Percentiles rank a stretch among this genome's conserved stretches.
Conservation (phyloP, 192 early-diverging fungal species). For the Coemansia sp. region DNA sequence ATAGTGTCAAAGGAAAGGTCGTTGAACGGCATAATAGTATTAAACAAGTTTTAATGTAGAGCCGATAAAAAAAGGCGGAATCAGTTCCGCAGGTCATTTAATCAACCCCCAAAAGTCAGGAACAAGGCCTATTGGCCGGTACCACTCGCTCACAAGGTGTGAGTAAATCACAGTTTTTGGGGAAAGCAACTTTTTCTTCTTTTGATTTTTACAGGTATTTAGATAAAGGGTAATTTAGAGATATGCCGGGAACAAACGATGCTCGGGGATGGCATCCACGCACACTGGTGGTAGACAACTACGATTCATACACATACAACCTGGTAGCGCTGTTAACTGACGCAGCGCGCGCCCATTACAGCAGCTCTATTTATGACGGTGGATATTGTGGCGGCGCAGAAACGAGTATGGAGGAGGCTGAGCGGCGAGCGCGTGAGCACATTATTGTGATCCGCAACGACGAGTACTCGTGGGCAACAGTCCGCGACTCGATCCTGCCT, state of each 20-base stretch:
- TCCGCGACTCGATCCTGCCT: constrained; percentile 64
- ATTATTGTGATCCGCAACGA: constrained; percentile 90
- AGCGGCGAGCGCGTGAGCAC: constrained; percentile 15
- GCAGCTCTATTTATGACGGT: no score
- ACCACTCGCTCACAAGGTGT: background rate
- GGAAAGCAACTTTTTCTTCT: background rate
- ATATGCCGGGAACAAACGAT: background rate
- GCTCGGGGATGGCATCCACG: constrained; percentile 19
- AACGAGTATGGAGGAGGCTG: background rate
- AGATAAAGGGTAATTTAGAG: background rate
- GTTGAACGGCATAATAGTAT: background rate
- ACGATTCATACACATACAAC: constrained; percentile 98
- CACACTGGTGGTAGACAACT: constrained; percentile 90
- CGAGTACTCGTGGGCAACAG: constrained; percentile 77
- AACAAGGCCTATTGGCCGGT: background rate
- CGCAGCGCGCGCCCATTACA: background rate
- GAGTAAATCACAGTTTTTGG: background rate
- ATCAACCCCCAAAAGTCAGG: no score
- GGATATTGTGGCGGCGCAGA: background rate
- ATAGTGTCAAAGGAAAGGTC: background rate
- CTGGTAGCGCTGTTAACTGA: constrained; percentile 65
- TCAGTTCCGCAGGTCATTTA: background rate
- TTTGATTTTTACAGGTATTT: background rate
- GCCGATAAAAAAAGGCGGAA: background rate
- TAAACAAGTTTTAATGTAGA: no score